Evolutionary conservation across 2,329 filamentous ascomycete species (phyloP), one percentile per base, ranked within the genome.

Genomic region (Fulvia fulva): DNA sequence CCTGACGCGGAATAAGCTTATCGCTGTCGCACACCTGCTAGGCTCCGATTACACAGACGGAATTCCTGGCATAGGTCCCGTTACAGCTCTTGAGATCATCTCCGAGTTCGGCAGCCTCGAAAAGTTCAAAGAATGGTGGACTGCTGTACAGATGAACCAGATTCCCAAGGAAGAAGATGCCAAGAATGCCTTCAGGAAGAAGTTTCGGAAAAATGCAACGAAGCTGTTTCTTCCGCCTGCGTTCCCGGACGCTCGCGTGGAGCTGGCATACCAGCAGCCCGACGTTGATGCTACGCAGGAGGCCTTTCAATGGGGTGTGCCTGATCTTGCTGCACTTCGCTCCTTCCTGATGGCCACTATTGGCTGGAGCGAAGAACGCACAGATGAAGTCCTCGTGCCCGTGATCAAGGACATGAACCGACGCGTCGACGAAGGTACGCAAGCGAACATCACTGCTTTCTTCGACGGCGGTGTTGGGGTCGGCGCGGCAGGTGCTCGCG

Each of bases 41-140:
- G 94, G 94, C 0, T 93, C 88, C 8, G 94, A 99, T 75, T 99
- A 99, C 72, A 96, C 93, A 0, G 90, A 97, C 68, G 94, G 94
- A 0, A 81, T 99, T 0, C 85, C 90, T 0, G 92, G 91, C 3
- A 88, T 99, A 30, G 94, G 94, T 0, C 94, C 95, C 0, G 94
- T 99, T 51, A 97, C 91, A 0, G 95, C 94, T 0, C 80, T 99
- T 1, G 94, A 99, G 73, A 93, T 99, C 56, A 80, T 99, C 0
- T 92, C 90, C 6, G 94, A 99, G 68, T 99, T 99, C 64, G 81
- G 86, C 0, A 80, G 81, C 14, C 82, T 99, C 0, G 75, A 82
- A n/a, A 79, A 85, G 11, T 99, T 99, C 74, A 86, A 83, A 57
- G 85, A 89, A 2, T 99, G 94, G 94, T 97, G 91, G 90, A 78